These are phyloP conservation scores for Hemisphaericaspora lyxosophila DNA, from an alignment of 1,139 yeast species.

Conservation along the genomic window DNA sequence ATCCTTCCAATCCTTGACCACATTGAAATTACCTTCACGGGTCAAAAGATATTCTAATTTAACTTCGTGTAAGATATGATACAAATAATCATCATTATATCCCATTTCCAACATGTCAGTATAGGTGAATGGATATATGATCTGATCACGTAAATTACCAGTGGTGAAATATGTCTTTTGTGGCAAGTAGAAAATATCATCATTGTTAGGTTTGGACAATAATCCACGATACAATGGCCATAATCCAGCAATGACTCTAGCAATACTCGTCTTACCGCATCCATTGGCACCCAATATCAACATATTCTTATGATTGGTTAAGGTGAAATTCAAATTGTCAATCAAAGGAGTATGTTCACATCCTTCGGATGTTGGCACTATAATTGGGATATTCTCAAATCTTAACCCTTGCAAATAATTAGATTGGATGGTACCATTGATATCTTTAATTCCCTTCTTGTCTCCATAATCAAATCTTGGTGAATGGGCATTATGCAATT, in stretches of 20 bases:
- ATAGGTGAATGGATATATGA: slow-evolving; percentile 80
- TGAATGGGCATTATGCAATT: slow-evolving; percentile 82
- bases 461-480: slow-evolving; percentile 63
- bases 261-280: slow-evolving; percentile 84
- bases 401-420: slow-evolving; percentile 73
- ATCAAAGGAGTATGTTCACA: slow-evolving; percentile 56
- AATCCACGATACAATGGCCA: slow-evolving; percentile 91
- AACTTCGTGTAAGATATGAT: slow-evolving; percentile 69
- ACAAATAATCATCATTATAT: slow-evolving; percentile 65
- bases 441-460: slow-evolving; percentile 51
- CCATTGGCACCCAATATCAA: slow-evolving; percentile 87
- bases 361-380: slow-evolving; percentile 69
- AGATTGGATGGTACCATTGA: slow-evolving; percentile 78
- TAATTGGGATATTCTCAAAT: slow-evolving; percentile 79
- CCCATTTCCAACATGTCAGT: slow-evolving; percentile 78
- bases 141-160: slow-evolving; percentile 84
- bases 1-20: slow-evolving; percentile 81
- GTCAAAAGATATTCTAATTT: slow-evolving; percentile 74
- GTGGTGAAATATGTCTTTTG: slow-evolving; percentile 77
- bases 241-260: slow-evolving; percentile 79
- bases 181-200: slow-evolving; percentile 73
- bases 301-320: slow-evolving; percentile 64
- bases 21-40: slow-evolving; percentile 62
- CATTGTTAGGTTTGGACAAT: slow-evolving; percentile 74
- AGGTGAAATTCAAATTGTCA: slow-evolving; percentile 56